phyloP scores from a whole-genome alignment of 2,329 filamentous ascomycete genomes.

The Penicillium sp. region DNA sequence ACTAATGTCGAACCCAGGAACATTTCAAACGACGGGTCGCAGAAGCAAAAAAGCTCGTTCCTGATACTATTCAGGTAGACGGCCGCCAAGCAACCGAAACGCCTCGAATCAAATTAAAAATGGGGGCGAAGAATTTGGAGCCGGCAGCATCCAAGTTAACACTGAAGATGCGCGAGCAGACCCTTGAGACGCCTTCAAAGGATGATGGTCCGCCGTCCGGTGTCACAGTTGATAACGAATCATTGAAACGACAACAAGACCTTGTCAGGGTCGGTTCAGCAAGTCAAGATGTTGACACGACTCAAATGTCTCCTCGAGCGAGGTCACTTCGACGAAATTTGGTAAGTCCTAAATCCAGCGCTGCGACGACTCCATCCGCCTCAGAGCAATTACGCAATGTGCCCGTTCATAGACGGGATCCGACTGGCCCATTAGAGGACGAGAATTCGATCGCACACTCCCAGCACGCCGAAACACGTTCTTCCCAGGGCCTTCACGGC shows the following conservation, averaged over 20 bases:
- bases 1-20: constrained; percentile 49
- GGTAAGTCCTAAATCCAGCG: constrained; percentile 27
- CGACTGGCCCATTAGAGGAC: constrained; percentile 19
- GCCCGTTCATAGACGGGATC: constrained; percentile 21
- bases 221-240: constrained; percentile 55
- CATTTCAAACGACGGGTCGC: constrained; percentile 67
- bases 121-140: constrained; percentile 48
- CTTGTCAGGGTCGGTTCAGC: constrained; percentile 50
- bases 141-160: constrained; percentile 63
- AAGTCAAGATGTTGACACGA: constrained; percentile 19
- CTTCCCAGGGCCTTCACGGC: constrained; percentile 22
- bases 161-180: constrained; percentile 64
- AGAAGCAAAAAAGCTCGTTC: constrained; percentile 69
- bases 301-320: constrained; percentile 21
- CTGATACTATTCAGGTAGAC: constrained; percentile 56
- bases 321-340: constrained; percentile 40
- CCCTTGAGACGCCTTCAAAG: constrained; percentile 49
- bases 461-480: constrained; percentile 11
- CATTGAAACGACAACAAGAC: constrained; percentile 52
- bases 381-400: constrained; percentile 28
- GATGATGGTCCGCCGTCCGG: constrained; percentile 42
- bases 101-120: constrained; percentile 78
- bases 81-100: constrained; percentile 51
- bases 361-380: constrained; percentile 16
- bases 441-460: constrained; percentile 6